phyloP scores from a whole-genome alignment of 495 filamentous ascomycete genomes.

The Trichoderma erinaceum region DNA sequence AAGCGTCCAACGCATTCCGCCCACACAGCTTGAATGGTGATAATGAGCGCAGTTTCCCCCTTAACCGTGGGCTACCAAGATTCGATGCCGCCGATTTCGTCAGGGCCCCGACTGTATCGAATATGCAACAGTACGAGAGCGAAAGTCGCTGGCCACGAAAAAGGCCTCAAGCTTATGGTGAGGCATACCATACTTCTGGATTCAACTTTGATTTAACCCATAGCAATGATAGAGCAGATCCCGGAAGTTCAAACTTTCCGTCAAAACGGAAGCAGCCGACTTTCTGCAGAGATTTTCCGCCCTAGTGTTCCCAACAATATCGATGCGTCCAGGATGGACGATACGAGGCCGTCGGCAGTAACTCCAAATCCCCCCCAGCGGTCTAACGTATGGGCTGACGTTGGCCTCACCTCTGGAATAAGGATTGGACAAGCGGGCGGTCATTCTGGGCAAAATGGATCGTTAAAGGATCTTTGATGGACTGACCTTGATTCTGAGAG shows the following conservation, averaged over 20 bases:
- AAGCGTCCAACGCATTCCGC: neutral
- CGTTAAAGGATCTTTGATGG: neutral
- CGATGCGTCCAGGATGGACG: neutral
- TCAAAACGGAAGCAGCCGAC: neutral
- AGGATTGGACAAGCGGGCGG: constrained; percentile 4
- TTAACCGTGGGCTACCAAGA: neutral
- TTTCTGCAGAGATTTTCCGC: neutral
- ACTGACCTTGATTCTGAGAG: neutral
- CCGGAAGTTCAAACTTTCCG: neutral
- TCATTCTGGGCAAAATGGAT: neutral
- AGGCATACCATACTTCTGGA: neutral
- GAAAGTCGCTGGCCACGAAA: neutral
- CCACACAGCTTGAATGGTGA: neutral
- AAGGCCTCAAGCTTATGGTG: neutral
- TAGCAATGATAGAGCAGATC: neutral
- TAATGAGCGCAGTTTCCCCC: neutral
- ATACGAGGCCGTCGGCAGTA: neutral
- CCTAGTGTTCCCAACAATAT: neutral
- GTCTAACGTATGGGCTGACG: neutral
- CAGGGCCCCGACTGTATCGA: neutral
- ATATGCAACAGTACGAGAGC: neutral
- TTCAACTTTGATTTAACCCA: neutral
- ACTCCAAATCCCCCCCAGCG: constrained; percentile 11
- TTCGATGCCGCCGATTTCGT: neutral
- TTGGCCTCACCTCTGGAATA: constrained; percentile 16